Evolutionary conservation across 1,284 basidiomycete genomes (phyloP).

Genomic region (Pseudomicrostroma phylloplanum): DNA sequence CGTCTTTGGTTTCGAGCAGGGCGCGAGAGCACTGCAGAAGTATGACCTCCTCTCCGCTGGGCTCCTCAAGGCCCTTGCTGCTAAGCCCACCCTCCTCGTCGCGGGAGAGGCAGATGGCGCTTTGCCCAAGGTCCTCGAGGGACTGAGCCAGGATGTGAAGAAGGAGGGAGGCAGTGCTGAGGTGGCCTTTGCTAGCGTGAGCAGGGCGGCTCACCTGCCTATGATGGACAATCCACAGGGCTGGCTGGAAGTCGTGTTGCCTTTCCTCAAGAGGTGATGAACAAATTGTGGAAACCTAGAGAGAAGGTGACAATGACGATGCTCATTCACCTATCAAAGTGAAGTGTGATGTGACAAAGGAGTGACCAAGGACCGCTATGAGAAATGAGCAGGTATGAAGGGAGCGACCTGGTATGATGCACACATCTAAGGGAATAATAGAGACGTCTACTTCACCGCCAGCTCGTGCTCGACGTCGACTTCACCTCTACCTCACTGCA

Average conservation of each 20-base stretch:
- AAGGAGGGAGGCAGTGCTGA: constrained; percentile 7
- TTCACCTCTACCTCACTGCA: too few relatives aligned
- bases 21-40: constrained; percentile 52
- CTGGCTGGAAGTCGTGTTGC: constrained; percentile 24
- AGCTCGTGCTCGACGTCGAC: too few relatives aligned
- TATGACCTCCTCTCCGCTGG: constrained; percentile 51
- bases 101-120: constrained; percentile 53
- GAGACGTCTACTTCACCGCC: too few relatives aligned
- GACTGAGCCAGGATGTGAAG: constrained; percentile 41
- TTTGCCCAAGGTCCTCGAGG: constrained; percentile 50
- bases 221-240: constrained; percentile 52
- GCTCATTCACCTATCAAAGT: neutral
- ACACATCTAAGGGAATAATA: too few relatives aligned
- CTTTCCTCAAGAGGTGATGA: constrained; percentile 23
- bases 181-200: constrained; percentile 44
- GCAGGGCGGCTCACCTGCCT: constrained; percentile 52
- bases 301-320: neutral
- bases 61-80: constrained; percentile 37
- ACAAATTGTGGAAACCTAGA: neutral
- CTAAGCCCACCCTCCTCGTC: constrained; percentile 44
- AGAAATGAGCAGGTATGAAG: too few relatives aligned
- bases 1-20: constrained; percentile 52
- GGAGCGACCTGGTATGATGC: too few relatives aligned
- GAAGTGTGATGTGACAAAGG: neutral
- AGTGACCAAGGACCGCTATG: too few relatives aligned